Base-by-base conservation (phyloP, 1,139 yeast genomes). In the Suhomyces yuchorum region DNA sequence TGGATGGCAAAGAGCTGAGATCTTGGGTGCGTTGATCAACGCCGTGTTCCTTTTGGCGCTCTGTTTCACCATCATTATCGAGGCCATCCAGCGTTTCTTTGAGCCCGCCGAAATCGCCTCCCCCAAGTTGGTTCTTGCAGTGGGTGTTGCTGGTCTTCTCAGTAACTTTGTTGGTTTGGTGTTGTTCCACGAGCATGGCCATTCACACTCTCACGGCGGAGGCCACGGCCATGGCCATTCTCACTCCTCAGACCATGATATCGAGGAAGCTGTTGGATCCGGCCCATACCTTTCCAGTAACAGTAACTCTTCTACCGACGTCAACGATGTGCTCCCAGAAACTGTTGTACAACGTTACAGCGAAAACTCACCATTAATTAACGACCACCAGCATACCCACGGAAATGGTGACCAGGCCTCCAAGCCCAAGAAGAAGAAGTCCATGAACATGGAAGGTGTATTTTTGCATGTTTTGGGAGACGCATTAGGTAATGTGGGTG, bases 1-100 rank as follows among this genome's bases (percentile, higher is more conserved):
- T 61, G 98, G 97, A 11, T 89, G 97, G 96, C 96, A 89, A 69
- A 78, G 97, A 61, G 98, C 97, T 6, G 98, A 89, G 70, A 92
- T 91, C 54, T 78, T 90, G 58, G 97, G 97, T 51, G 99, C 99
- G 4, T 76, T 93, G 52, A 81, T 93, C 57, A 93, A 93, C 62
- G 97, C 97, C 2, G 97, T 93, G 12, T 93, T 93, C 59, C 70
- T 93, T 55, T 75, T 93, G 54, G 99, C 98, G 0, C 77, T 93
- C 55, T 93, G 99, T 66, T 85, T 93, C 65, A 85, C 97, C 36
- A 93, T 93, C 61, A 81, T 90, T 59, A 82, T 93, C 54, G 99
- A 93, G 68, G 97, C 99, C 12, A 72, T 93, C 52, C 97, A 92
- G 68, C 78, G 99, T 60, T 81, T 93, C 56, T 75, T 93, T 46